Percentiles rank a stretch among this genome's conserved stretches.
phyloP scores from a whole-genome alignment of 1,139 yeast species.

The Meyerozyma sp. region DNA sequence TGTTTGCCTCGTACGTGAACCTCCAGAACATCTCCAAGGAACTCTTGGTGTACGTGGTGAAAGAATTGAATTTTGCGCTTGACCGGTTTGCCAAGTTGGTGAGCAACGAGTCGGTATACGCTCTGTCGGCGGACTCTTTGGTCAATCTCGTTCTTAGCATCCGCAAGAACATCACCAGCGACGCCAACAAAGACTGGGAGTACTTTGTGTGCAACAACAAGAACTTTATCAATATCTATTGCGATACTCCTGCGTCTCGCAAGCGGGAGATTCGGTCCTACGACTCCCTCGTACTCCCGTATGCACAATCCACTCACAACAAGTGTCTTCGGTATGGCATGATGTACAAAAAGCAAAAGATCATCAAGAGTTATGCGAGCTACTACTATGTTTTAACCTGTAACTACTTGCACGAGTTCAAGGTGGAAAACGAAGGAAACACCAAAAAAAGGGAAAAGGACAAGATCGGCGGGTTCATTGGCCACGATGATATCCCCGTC shows the following conservation, averaged over 20 bases:
- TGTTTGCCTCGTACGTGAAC: slow-evolving; percentile 40
- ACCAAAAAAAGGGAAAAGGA: slow-evolving; percentile 20
- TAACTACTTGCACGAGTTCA: slow-evolving; percentile 43
- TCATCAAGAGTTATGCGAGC: slow-evolving; percentile 36
- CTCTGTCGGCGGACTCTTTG: slow-evolving; percentile 7
- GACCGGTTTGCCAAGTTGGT: slow-evolving; percentile 33
- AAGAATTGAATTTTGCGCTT: slow-evolving; percentile 29
- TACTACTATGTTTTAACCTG: slow-evolving; percentile 39
- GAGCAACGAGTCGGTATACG: slow-evolving; percentile 16
- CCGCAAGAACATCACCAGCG: slow-evolving; percentile 4
- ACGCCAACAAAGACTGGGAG: slow-evolving; percentile 29
- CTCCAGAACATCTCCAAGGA: slow-evolving; percentile 42
- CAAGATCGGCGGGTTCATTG: slow-evolving; percentile 39
- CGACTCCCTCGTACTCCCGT: slow-evolving; percentile 28
- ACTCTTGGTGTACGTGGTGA: slow-evolving; percentile 32
- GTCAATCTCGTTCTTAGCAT: slow-evolving; percentile 11
- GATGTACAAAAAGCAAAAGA: slow-evolving; percentile 38
- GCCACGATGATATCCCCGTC: slow-evolving; percentile 35
- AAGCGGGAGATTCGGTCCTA: slow-evolving; percentile 29
- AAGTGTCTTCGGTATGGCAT: slow-evolving; percentile 42
- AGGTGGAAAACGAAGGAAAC: slow-evolving; percentile 23
- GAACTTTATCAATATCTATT: slow-evolving; percentile 31
- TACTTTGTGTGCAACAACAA: slow-evolving; percentile 31
- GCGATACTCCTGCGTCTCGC: slow-evolving; percentile 17
- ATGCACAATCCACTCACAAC: slow-evolving; percentile 34